Evolutionary conservation across 495 filamentous ascomycete species (phyloP), one percentile per base, ranked within the genome.

Genomic region (Podospora sp.): DNA sequence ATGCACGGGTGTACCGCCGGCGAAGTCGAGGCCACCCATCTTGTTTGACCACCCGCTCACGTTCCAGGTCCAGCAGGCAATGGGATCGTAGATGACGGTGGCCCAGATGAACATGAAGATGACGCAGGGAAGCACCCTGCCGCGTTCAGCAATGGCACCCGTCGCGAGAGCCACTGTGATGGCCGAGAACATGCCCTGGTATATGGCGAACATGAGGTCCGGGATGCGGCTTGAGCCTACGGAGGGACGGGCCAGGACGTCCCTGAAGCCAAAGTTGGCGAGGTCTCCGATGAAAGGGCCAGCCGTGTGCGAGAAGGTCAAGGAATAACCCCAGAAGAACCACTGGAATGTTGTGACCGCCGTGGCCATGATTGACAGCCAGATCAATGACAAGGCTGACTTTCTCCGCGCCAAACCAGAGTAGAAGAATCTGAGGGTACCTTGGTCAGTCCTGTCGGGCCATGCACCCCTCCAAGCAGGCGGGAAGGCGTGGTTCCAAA

Each of bases 21-120:
- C 94, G 72, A 96, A 98, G 78, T 98, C 94, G 53, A 97, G 84
- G 25, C 92, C 93, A 52, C 94, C 94, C 77, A 94, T 85, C 59
- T 85, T 81, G 75, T 85, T 89, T 21, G 89, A 87, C 94, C 94
- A 98, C 56, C 94, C 94, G 11, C 76, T 72, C 0, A 90, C 73
- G 75, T 97, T 97, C 94, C 94, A 98, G 16, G 93, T 97, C 94
- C 94, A 98, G 85, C 94, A 98, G 27, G 93, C 93, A 74, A 97
- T 91, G 6, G 93, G 91, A 69, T 96, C 92, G 78, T 97, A 97
- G 77, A 97, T 92, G 61, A 97, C 75, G n/a, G 94, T 98, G 1
- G 89, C 83, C 94, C 94, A 98, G 75, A 97, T 80, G 71, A 98
- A 95, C 91, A 96, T 96, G 84, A 97, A 98, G 73, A 97, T 83